Evolutionary conservation across 495 filamentous ascomycete species (phyloP).

Genomic region (Articulospora tetracladia): DNA sequence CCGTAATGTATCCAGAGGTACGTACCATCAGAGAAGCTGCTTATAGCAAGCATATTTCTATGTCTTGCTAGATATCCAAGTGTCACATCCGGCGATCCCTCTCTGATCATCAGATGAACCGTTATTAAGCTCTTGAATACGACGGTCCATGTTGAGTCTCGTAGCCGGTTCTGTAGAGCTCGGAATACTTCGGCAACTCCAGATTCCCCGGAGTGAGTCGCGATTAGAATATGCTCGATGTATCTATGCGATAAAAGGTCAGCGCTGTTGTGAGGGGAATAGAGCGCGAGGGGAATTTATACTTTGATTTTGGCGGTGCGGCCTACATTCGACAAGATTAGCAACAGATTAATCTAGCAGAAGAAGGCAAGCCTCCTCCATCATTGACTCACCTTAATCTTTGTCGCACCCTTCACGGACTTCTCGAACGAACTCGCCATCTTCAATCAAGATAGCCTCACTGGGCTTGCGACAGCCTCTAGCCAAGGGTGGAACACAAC

Average conservation of each 20-base stretch:
- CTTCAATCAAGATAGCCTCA: conserved; percentile 3
- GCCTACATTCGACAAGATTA: conserved; percentile 48
- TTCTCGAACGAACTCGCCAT: conserved; percentile 88
- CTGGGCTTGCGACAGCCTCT: conserved; percentile 13
- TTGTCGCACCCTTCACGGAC: conserved; percentile 89
- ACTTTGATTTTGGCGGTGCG: conserved; percentile 94
- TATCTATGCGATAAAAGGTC: conserved; percentile 43
- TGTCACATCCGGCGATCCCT: conserved; percentile 87
- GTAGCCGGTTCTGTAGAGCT: conserved; percentile 78
- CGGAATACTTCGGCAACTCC: conserved; percentile 96
- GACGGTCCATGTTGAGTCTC: conserved; percentile 95
- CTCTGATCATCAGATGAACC: conserved; percentile 94
- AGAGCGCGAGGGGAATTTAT: neutral
- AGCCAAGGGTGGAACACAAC: neutral
- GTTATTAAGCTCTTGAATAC: conserved; percentile 96
- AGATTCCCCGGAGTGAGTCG: conserved; percentile 91
- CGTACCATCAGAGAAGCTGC: conserved; percentile 88
- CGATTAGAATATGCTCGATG: conserved; percentile 95
- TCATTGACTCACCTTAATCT: conserved; percentile 73
- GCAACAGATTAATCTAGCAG: neutral
- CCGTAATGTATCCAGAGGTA: conserved; percentile 21
- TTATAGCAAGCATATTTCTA: conserved; percentile 79
- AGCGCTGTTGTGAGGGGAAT: neutral
- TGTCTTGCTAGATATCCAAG: conserved; percentile 81
- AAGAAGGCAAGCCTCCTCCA: neutral